phyloP scores from a whole-genome alignment of 2,329 filamentous ascomycete species.

The Curvularia hawaiiensis region DNA sequence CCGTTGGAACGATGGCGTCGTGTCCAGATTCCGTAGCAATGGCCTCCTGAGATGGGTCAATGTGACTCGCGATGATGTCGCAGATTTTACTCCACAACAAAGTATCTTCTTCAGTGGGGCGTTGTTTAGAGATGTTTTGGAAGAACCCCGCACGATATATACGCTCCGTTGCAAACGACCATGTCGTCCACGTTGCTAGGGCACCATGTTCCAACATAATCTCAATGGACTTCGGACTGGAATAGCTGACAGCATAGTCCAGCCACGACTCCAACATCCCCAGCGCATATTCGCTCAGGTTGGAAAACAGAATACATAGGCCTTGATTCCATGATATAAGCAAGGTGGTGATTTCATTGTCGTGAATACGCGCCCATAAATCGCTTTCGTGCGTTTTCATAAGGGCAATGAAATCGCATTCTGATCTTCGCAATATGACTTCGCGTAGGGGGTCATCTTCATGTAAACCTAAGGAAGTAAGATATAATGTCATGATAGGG shows the following conservation, averaged over 20 bases:
- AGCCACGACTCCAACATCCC: neutral
- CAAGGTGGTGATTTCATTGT: too few relatives aligned
- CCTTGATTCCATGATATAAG: neutral
- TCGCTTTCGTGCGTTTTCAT: neutral
- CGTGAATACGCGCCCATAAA: neutral
- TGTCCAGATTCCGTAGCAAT: neutral
- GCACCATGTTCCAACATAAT: neutral
- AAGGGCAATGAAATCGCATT: neutral
- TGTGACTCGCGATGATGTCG: neutral
- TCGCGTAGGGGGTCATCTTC: neutral
- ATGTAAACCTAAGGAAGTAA: neutral
- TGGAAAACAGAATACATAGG: neutral
- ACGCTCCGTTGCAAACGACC: neutral
- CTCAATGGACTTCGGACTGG: neutral
- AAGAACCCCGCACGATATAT: neutral
- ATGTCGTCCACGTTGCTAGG: neutral
- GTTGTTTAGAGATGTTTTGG: neutral
- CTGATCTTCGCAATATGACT: neutral
- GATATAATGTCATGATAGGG: neutral
- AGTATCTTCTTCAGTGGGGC: neutral
- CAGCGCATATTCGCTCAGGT: too few relatives aligned
- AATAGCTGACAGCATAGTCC: neutral
- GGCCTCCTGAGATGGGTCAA: neutral
- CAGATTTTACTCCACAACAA: neutral
- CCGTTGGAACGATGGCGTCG: too few relatives aligned